Evolutionary conservation across 768 basidiomycete species (phyloP), one percentile per base, ranked within the genome.

Genomic region (Suillus ampliporus): DNA sequence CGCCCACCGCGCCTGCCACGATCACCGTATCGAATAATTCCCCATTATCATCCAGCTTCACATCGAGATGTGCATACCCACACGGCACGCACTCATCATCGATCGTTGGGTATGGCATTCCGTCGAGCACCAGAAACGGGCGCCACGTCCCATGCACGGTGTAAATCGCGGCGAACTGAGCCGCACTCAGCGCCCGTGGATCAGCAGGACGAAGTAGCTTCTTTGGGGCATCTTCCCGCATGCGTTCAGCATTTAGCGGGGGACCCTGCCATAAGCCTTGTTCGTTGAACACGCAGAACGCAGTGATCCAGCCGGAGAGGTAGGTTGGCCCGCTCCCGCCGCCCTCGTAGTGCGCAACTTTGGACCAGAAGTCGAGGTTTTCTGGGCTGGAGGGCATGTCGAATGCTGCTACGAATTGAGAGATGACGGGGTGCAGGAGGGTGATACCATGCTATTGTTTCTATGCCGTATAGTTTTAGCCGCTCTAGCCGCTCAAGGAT

Each of bases 261-360:
- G 72, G 68, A 31, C 76, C 77, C 34, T 72, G 70, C 76, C 78
- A 79, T 40, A 67, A 57, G 19, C 78, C 78, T 2, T 66, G 68
- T 14, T 68, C 68, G 57, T 72, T 65, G 71, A 67, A 76, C 47
- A 72, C 76, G 52, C 76, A 78, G 53, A 80, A 81, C 13, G 77
- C 76, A 23, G 74, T 77, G 58, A 80, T 76, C 80, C 79, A 80
- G 0, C 79, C 81, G 2, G 75, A 74, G n/a, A 82, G 59, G 64
- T 64, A 76, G 13, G 67, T 64, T 2, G 72, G 66, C 2, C 76
- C 77, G 21, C 72, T 73, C 14, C 67, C 73, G 11, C 48, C 17
- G 28, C 28, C 50, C 11, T 75, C 65, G 41, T 61, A 62, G 50
- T 75, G 73, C 0, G 74, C 71, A 21, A 79, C 71, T 62, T 71